Evolutionary conservation across 2,329 filamentous ascomycete genomes (phyloP).

Genomic region (Colletotrichum sp.): DNA sequence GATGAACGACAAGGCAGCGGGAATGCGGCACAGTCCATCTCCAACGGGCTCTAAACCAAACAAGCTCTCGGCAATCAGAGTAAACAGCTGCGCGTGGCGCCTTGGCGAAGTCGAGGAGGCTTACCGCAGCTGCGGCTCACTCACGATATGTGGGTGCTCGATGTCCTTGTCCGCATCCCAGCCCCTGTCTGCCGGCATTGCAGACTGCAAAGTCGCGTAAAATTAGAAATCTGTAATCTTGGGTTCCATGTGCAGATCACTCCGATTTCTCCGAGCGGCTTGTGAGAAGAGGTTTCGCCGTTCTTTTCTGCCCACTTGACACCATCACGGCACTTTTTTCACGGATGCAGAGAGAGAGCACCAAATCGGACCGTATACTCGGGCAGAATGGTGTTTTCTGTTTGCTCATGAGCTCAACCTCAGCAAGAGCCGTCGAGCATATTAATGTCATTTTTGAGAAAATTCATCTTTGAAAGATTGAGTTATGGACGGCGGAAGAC

Average conservation of each 20-base stretch:
- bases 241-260: neutral
- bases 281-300: neutral
- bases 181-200: neutral
- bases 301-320: neutral
- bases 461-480: rapidly evolving
- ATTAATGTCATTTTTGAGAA: neutral
- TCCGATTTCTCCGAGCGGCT: neutral
- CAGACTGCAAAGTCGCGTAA: neutral
- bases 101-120: neutral
- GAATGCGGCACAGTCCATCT: neutral
- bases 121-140: neutral
- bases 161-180: neutral
- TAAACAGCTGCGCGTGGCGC: neutral
- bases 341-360: neutral
- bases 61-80: neutral
- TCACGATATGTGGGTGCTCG: neutral
- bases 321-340: neutral
- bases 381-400: too few species aligned
- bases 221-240: neutral
- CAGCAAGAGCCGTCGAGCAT: rapidly evolving
- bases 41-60: neutral
- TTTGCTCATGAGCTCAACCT: neutral
- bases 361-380: neutral
- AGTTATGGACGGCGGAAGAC: neutral
- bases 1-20: neutral